These are phyloP conservation scores for Komagataella pseudopastoris DNA, from an alignment of 805 yeast species.

Conservation along the genomic window DNA sequence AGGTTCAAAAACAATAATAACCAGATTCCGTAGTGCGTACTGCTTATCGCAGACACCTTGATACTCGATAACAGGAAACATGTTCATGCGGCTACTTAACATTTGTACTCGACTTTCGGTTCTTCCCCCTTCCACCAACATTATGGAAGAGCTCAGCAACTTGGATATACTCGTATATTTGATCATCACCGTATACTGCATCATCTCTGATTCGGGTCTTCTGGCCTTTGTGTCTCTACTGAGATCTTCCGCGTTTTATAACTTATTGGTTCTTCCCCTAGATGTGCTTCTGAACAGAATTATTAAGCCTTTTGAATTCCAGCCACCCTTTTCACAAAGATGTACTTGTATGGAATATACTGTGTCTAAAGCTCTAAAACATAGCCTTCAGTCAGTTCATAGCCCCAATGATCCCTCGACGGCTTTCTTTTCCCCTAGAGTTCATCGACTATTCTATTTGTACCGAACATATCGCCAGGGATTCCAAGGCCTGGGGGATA, in stretches of 20 bases:
- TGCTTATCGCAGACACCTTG: neutral
- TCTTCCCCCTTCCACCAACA: neutral
- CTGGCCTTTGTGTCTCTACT: constrained; percentile 4
- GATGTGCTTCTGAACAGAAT: constrained; percentile 14
- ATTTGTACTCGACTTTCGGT: neutral
- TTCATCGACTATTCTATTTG: constrained; percentile 18
- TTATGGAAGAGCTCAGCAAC: constrained; percentile 17
- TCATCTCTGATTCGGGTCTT: neutral
- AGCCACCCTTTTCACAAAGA: constrained; percentile 15
- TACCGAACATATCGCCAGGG: constrained; percentile 18
- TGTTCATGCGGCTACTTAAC: neutral
- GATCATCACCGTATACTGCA: constrained; percentile 5
- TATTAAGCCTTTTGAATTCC: constrained; percentile 17
- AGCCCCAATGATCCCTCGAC: constrained; percentile 7
- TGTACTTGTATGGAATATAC: constrained; percentile 16
- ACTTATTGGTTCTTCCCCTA: constrained; percentile 12
- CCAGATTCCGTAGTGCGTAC: neutral
- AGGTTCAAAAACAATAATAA: neutral
- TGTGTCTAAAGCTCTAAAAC: constrained; percentile 8
- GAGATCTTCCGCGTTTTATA: constrained; percentile 4
- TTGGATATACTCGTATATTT: constrained; percentile 15
- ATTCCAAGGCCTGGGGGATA: constrained; percentile 20
- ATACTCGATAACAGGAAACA: neutral
- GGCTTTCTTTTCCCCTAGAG: constrained; percentile 14
- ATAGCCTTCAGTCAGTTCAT: constrained; percentile 8